Base-by-base conservation (phyloP, 108 stramenopile species). In the Conticribra guillardii region DNA sequence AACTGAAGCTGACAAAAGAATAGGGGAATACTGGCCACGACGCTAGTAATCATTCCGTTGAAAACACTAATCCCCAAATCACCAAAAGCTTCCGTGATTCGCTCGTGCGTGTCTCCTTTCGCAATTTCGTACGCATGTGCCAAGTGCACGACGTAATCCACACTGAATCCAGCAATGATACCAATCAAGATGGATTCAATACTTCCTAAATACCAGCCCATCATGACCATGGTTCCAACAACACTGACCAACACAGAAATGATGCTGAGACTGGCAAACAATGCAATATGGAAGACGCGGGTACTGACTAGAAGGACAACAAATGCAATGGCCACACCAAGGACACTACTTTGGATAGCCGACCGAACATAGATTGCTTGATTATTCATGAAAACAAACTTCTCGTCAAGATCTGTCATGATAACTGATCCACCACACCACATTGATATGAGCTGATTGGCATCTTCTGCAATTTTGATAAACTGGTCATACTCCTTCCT, bases 351-450 rank as follows among this genome's bases (percentile, higher is more conserved):
- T n/a, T 53, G 56, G 3, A 85, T 29, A 8, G 84, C 84, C 8
- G 72, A 60, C n/a, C 64, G 64, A 1, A 79, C 68, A 47, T 82
- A 85, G n/a, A 85, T 74, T 22, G 46, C 30, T 59, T 85, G 84
- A 34, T 82, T 85, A 57, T 85, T 85, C 84, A 85, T 85, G 48
- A 85, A 77, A 31, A 82, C 74, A 51, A 82, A 82, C 54, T 85
- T 85, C 49, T 82, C 73, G 32, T 85, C 74, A 0, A 74, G 57
- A 30, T 85, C 84, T 1, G 84, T 82, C 66, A 85, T 61, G 19
- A 85, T 44, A 0, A 79, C 73, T 19, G 18, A 47, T 21, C 71
- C 73, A 17, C 47, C 24, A 62, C 84, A 85, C 14, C 48, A 54
- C 31, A 51, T 47, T 21, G 73, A 63, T 52, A 80, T 37, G 23